Evolutionary conservation across 768 basidiomycete genomes (phyloP), one percentile per base, ranked within the genome.

Genomic region (Amanita pseudoporphyria): DNA sequence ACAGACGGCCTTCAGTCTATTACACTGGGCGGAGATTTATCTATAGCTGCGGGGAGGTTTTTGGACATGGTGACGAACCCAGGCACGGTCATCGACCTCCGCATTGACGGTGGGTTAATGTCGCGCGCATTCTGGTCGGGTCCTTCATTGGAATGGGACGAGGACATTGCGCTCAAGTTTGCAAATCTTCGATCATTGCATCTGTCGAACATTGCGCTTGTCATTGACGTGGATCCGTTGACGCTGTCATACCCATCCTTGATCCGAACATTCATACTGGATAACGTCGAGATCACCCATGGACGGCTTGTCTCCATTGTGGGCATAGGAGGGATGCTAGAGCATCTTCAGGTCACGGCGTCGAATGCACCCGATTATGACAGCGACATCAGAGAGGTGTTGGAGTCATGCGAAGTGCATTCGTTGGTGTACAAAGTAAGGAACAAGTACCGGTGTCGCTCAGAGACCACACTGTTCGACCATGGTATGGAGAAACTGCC

Each of bases 61-160:
- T 57, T 79, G 41, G 67, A 68, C 32, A 57, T 63, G 49, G 57
- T 79, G 37, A 56, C 57, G 32, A 64, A 70, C 57, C 63, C 75
- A 45, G 67, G 73, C 14, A 52, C 60, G 14, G 57, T 81, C 13
- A 61, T 59, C 39, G 64, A 70, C 31, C 58, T 79, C 14, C 70
- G 70, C 42, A 65, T 79, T 52, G 73, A 79, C 57, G 79, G 77
- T 7, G 65, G 61, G 41, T 51, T 65, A 44, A 47, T 69, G 10
- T 49, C 53, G n/a, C 47, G 58, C 36, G 58, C 59, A 19, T 47
- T 66, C 31, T 53, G 53, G 44, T 45, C 54, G 14, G 59, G 53
- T 21, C 64, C 73, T 1, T 74, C 74, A 14, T 57, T 81, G 54
- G 71, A 73, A 53, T 79, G 78, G 77, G 75, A 78, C 55, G 75